Conservation (phyloP, 495 filamentous ascomycete genomes). For the Podospora fimiseda region DNA sequence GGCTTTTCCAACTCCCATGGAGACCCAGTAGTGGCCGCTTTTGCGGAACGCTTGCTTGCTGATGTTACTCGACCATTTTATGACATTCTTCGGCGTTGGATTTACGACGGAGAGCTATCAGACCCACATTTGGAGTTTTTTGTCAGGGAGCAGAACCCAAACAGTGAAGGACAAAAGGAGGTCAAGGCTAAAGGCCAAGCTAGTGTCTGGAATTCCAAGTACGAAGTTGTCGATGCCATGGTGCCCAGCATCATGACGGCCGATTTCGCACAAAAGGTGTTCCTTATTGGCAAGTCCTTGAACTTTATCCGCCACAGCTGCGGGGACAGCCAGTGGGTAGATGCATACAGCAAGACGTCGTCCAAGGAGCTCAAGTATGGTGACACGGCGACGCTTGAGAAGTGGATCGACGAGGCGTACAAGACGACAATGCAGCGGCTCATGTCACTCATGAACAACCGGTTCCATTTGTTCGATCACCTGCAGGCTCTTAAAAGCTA, state of each 20-base stretch:
- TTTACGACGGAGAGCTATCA: constrained; percentile 94
- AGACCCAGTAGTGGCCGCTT: constrained; percentile 87
- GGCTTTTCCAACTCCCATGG: constrained; percentile 89
- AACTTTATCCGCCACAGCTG: constrained; percentile 98
- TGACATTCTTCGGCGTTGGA: constrained; percentile 92
- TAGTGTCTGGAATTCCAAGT: constrained; percentile 98
- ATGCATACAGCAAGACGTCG: constrained; percentile 87
- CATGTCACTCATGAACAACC: constrained; percentile 87
- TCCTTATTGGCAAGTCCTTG: constrained; percentile 92
- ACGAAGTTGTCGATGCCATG: constrained; percentile 77
- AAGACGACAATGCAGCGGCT: constrained; percentile 94
- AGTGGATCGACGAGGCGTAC: constrained; percentile 94
- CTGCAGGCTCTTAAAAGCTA: constrained; percentile 90
- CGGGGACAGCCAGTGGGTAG: constrained; percentile 90
- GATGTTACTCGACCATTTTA: constrained; percentile 96
- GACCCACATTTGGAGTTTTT: constrained; percentile 97
- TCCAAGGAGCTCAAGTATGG: constrained; percentile 92
- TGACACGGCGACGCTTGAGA: constrained; percentile 84
- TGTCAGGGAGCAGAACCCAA: constrained; percentile 63
- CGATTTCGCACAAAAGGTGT: constrained; percentile 91
- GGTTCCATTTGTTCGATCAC: constrained; percentile 91
- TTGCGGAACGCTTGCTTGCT: constrained; percentile 86
- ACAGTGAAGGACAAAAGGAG: constrained; percentile 39
- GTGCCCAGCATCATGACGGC: constrained; percentile 86
- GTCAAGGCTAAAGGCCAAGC: constrained; percentile 62